These are phyloP conservation scores for Neofusicoccum kwambonambiense DNA, from an alignment of 2,329 filamentous ascomycete species.

Conservation along the genomic window DNA sequence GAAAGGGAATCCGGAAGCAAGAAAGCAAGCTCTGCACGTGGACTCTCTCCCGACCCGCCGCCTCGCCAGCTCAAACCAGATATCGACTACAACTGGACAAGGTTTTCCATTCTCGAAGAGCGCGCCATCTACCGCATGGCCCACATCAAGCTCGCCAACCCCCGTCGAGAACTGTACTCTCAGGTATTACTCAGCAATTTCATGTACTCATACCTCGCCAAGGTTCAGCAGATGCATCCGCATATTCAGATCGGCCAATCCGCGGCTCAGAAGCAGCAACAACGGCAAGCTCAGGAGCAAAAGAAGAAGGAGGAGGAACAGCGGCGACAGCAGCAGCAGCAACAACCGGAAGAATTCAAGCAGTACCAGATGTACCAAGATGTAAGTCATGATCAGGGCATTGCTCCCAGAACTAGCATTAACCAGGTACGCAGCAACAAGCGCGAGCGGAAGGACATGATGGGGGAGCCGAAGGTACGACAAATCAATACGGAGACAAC, in stretches of 20 bases:
- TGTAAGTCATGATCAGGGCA: conserved; percentile 14
- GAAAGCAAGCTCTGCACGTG: conserved; percentile 69
- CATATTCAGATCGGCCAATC: conserved; percentile 88
- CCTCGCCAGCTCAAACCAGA: conserved; percentile 75
- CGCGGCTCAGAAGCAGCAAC: conserved; percentile 65
- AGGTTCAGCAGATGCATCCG: conserved; percentile 98
- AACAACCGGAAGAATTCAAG: conserved; percentile 41
- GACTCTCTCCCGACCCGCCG: conserved; percentile 73
- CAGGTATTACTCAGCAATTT: conserved; percentile 98
- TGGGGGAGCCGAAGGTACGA: conserved; percentile 27
- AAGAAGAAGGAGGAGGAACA: conserved; percentile 30
- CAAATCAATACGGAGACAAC: conserved; percentile 19
- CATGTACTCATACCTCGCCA: conserved; percentile 98
- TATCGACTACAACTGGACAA: conserved; percentile 92
- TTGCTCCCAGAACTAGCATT: not conserved
- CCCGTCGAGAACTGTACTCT: conserved; percentile 83
- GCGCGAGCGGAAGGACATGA: conserved; percentile 23
- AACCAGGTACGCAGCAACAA: conserved; percentile 22
- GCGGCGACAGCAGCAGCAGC: conserved; percentile 36
- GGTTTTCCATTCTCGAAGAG: conserved; percentile 93
- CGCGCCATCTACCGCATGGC: conserved; percentile 98
- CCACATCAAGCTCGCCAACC: conserved; percentile 98
- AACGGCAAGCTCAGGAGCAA: conserved; percentile 55
- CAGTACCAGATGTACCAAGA: conserved; percentile 42
- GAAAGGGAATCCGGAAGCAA: conserved; percentile 70